Percentiles rank a stretch among this genome's conserved stretches.
phyloP scores from a whole-genome alignment of 1,139 yeast genomes.

The Yamadazyma jaroonii region DNA sequence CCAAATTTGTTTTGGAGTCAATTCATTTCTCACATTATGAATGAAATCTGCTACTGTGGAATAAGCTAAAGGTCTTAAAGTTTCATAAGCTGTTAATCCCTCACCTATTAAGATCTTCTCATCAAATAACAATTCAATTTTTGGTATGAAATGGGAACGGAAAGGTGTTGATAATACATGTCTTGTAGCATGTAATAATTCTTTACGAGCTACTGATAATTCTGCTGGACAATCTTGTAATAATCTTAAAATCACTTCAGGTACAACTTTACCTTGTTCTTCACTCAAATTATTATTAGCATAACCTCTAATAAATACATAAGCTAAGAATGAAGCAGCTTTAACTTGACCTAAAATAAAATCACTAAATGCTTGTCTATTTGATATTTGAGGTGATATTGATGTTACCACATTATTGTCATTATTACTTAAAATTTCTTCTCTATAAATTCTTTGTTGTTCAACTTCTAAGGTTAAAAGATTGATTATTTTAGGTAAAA shows the following conservation, averaged over 20 bases:
- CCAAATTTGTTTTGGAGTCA: constrained; percentile 83
- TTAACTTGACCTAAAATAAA: constrained; percentile 94
- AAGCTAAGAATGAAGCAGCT: constrained; percentile 93
- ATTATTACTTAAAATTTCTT: constrained; percentile 37
- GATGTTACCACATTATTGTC: constrained; percentile 53
- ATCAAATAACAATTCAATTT: constrained; percentile 79
- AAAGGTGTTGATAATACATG: constrained; percentile 91
- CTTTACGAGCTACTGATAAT: constrained; percentile 87
- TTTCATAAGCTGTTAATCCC: constrained; percentile 88
- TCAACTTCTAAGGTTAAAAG: constrained; percentile 74
- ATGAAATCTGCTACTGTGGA: constrained; percentile 95
- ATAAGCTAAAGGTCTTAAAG: constrained; percentile 86
- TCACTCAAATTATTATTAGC: constrained; percentile 62
- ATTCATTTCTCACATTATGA: constrained; percentile 84
- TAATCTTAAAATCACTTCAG: constrained; percentile 81
- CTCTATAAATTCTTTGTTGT: constrained; percentile 39
- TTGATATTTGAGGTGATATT: constrained; percentile 64
- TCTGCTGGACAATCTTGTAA: constrained; percentile 98
- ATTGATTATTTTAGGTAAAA: constrained; percentile 79
- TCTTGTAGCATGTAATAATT: constrained; percentile 88
- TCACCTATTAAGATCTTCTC: constrained; percentile 88
- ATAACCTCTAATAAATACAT: constrained; percentile 82
- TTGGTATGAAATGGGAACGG: constrained; percentile 77
- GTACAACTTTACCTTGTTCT: constrained; percentile 68
- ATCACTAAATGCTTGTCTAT: constrained; percentile 81